Evolutionary conservation across 352 stramenopile genomes (phyloP).

Genomic region (Pythium dissimile): DNA sequence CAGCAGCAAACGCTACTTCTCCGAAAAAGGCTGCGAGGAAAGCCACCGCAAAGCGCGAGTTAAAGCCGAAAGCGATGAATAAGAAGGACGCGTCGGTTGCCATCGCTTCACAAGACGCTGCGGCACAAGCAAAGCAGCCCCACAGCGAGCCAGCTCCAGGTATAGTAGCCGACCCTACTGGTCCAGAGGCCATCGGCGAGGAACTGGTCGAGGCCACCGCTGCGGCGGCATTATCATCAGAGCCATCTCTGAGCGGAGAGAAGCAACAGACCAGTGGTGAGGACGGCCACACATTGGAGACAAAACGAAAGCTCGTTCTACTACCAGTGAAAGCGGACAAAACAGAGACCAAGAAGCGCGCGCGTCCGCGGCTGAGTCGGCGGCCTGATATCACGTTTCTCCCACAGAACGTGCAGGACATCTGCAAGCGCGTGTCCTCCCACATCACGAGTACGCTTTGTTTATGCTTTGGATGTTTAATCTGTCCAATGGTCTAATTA

Average conservation of each 20-base stretch:
- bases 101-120: background rate
- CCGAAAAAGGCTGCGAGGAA: slow-evolving; percentile 5
- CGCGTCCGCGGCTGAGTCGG: slow-evolving; percentile 36
- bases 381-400: slow-evolving; percentile 56
- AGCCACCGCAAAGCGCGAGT: background rate
- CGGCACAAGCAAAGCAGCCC: background rate
- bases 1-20: background rate
- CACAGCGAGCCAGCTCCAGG: background rate
- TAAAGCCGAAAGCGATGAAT: background rate
- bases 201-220: too few relatives aligned
- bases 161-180: background rate
- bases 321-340: slow-evolving; percentile 2
- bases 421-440: slow-evolving; percentile 48
- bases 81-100: background rate
- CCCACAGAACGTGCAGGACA: slow-evolving; percentile 34
- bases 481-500: background rate
- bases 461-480: background rate
- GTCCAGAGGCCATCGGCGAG: too few relatives aligned
- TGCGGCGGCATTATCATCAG: too few relatives aligned
- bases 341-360: slow-evolving; percentile 36
- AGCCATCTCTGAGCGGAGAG: background rate
- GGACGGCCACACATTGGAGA: background rate
- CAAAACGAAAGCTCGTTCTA: background rate
- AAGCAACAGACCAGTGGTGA: slow-evolving; percentile 14
- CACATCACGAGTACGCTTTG: slow-evolving; percentile 36